Evolutionary conservation across 257 asterid species (phyloP).

Genomic region (Perilla frutescens): DNA sequence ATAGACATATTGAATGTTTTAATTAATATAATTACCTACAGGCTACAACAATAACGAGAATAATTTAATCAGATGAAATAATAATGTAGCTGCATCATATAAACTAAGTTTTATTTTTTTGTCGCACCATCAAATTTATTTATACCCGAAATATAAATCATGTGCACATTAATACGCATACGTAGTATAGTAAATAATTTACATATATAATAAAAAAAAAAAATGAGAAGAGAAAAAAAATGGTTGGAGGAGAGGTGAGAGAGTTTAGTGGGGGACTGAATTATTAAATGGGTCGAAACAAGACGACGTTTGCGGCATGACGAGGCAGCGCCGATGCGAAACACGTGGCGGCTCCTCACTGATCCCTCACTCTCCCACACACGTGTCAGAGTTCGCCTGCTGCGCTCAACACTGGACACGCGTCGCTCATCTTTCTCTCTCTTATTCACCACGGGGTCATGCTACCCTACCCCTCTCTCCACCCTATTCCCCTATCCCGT

Average conservation of each 20-base stretch:
- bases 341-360: slow-evolving; percentile 33
- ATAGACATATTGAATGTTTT: too few relatives aligned
- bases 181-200: too few relatives aligned
- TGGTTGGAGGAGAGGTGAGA: slow-evolving; percentile 19
- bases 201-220: too few relatives aligned
- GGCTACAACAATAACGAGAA: too few relatives aligned
- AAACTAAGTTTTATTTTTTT: too few relatives aligned
- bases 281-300: slow-evolving; percentile 34
- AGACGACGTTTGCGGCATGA: slow-evolving; percentile 38
- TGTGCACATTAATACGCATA: too few relatives aligned
- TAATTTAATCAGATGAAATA: too few relatives aligned
- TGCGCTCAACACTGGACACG: slow-evolving; percentile 30
- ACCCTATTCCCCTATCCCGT: slow-evolving; percentile 20
- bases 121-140: too few relatives aligned
- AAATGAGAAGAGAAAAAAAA: neutral
- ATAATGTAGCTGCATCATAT: too few relatives aligned
- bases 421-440: slow-evolving; percentile 40
- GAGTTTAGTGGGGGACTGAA: slow-evolving; percentile 33
- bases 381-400: slow-evolving; percentile 39
- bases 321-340: slow-evolving; percentile 29
- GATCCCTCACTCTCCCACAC: neutral
- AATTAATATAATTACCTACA: too few relatives aligned
- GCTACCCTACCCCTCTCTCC: neutral
- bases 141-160: too few relatives aligned
- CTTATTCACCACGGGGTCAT: slow-evolving; percentile 23